Base-by-base conservation (phyloP, 805 yeast species). In the Myxozyma vanderwaltii region DNA sequence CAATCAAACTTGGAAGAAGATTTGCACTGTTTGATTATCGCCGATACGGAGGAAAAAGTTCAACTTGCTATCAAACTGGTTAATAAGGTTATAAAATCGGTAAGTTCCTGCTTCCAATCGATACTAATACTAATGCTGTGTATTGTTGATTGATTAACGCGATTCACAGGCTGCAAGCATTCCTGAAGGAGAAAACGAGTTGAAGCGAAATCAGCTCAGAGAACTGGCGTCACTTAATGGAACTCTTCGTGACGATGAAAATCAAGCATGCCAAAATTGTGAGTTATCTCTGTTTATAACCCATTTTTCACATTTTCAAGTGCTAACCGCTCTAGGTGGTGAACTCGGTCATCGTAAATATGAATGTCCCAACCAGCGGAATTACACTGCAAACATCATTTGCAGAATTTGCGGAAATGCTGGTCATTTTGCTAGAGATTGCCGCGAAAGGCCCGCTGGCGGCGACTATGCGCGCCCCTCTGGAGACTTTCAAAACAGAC, bases 181-280 rank as follows among this genome's bases (percentile, higher is more conserved):
- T 0, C 99, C 99, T 1, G 92, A 88, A 63, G 97, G 96, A 0
- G 95, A 89, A 71, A 94, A 92, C 72, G 96, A 90, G 63, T 79
- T 89, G 71, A 94, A 94, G 69, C 79, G 97, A 59, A 89, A 86
- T 45, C 99, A 94, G 73, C 79, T 94, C 60, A 81, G 96, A 64
- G 96, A 92, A 69, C 79, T 94, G 67, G 99, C 99, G 0, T 86
- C 89, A 24, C 78, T 94, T 56, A 95, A 94, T 75, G 99, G 99
- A 73, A 94, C 99, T 0, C 77, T 91, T 48, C 81, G 98, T 55
- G 96, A 89, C 68, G 92, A 86, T 64, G 85, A 81, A 50, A 83
- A 79, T 58, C 77, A 84, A 58, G 80, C 83, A 0, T 87, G 92
- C 71, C 76, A 81, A 15, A 75, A 75, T 46, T 88, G 92, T 57